Evolutionary conservation across 2,329 filamentous ascomycete species (phyloP), one percentile per base, ranked within the genome.

Genomic region (Rhytidhysteron rufulum): DNA sequence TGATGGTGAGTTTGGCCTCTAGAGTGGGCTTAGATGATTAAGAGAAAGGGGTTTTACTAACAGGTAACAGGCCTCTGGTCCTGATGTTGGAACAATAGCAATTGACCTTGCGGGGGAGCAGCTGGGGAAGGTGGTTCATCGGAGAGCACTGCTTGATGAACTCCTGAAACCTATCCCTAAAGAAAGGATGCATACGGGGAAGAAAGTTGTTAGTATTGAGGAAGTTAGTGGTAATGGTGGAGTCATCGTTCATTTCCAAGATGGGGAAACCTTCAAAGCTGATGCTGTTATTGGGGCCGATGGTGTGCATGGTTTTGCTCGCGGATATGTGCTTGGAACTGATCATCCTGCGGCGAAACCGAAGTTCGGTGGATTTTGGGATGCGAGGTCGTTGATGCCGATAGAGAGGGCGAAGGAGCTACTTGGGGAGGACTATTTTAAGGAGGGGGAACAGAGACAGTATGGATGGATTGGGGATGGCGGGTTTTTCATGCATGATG

Each of bases 171-270:
- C 40, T 10, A 42, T 46, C 16, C 27, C 31, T 3, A 20, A 43
- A 19, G 32, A 34, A 11, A 31, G 16, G 24, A 37, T 35, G 35
- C 41, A 42, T 27, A 31, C 38, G 16, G 37, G 31, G 11, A 49
- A 42, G 41, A 44, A 42, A 34, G 20, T 43, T 9, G 17, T 25
- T 15, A 9, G 31, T 7, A 37, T 44, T 16, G 29, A 40, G 22
- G 33, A 47, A n/a, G 18, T 15, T 17, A 31, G 30, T 17, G 30
- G 18, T 1, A 13, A 15, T 24, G 13, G 24, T 13, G 24, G 8
- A 13, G 8, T 71, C 49, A 47, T 56, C 4, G 50, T 75, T 25
- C 53, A 52, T 16, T 76, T 75, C 37, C 50, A 59, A 13, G 72
- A 75, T 44, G 71, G 71, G 1, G 60, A 58, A 19, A 34, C 19